Base-by-base conservation (phyloP, 169 alveolate genomes). In the Plasmodium relictum region DNA sequence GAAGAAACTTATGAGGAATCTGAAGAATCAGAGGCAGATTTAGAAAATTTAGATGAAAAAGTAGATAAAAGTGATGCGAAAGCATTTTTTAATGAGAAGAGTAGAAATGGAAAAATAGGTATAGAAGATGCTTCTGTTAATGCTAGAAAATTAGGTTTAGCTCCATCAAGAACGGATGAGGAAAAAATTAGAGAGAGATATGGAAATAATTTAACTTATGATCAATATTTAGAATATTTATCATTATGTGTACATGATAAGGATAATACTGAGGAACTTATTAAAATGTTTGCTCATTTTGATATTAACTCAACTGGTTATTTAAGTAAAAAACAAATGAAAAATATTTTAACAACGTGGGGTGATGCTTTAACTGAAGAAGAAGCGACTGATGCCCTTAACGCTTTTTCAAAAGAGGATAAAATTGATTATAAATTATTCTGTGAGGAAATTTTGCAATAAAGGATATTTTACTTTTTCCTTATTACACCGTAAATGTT, bases 91-190 rank as follows among this genome's bases (percentile, higher is more conserved):
- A 85, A 88, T 74, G 92, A 86, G 44, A 88, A 74, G 7, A 88
- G 93, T 26, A 62, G 74, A 24, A 73, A 70, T 42, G 94, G 93
- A 18, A 91, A 78, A 78, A 56, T 78, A 78, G 37, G 50, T 22
- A 14, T 78, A 65, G 63, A 65, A 50, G 59, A 66, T 78, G 89
- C 89, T 6, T 65, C 89, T 37, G 16, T 10, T 6, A 65, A 66
- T 78, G 89, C 89, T 12, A 45, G 89, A 59, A 89, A 87, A 83
- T 90, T 88, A 42, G 95, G 95, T 37, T 74, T 93, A 50, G 94
- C 95, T 65, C 95, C 95, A 22, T 93, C 95, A 65, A 90, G 88
- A 42, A 65, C 59, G 0, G 95, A 93, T 66, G 92, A 80, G 12
- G 59, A 93, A 45, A 73, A 74, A 62, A 71, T 86, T 54, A 92